A percentile compares a stretch with the other conserved stretches of the same genome.
Conservation (phyloP, 306 rosid species). For the Echinosophora koreensis region DNA sequence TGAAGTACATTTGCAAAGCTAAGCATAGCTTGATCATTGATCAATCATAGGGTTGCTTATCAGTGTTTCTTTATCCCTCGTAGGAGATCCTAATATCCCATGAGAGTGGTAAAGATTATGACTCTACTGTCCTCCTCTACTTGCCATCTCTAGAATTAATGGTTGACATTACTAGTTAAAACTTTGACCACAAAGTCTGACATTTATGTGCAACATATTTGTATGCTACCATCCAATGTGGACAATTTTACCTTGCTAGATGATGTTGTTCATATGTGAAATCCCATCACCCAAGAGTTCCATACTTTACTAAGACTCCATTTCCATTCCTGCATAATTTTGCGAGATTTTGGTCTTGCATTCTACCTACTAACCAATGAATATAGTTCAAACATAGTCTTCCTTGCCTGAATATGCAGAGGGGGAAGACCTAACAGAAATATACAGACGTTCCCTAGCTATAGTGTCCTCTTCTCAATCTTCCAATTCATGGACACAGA, state of each 20-base stretch:
- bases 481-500: conserved; percentile 4
- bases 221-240: background rate
- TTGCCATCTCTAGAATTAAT: background rate
- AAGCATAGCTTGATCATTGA: background rate
- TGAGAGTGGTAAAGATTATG: background rate
- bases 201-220: background rate
- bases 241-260: background rate
- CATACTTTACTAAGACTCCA: background rate
- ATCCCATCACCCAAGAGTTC: background rate
- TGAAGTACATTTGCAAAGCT: background rate
- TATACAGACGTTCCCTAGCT: conserved; percentile 19
- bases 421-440: background rate
- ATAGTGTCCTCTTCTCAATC: conserved; percentile 1
- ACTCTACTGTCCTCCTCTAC: background rate
- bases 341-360: background rate
- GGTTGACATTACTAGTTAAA: background rate
- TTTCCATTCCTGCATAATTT: background rate
- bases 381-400: background rate
- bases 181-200: background rate
- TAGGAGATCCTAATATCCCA: background rate
- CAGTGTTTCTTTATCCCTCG: background rate
- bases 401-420: background rate
- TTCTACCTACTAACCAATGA: background rate
- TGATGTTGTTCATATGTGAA: background rate
- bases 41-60: background rate